Conservation (phyloP, 176 grass and related monocot genomes). For the Zizania latifolia region DNA sequence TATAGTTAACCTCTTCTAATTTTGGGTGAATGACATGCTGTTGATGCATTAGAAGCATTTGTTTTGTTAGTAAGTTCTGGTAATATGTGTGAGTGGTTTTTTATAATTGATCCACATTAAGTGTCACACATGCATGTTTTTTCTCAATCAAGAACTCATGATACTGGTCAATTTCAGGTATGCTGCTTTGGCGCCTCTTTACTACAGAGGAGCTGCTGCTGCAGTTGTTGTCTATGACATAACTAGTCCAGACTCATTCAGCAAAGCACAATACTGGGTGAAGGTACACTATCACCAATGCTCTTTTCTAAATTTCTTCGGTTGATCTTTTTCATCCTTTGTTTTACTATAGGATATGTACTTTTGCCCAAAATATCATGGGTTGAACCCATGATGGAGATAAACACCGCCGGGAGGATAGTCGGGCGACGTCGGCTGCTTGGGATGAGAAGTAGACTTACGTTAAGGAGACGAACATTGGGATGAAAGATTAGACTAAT, state of each 20-base stretch:
- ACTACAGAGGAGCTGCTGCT: slow-evolving; percentile 91
- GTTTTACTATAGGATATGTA: neutral
- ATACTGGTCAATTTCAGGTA: slow-evolving; percentile 47
- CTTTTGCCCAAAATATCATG: too few relatives aligned
- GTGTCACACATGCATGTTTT: neutral
- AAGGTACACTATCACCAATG: slow-evolving; percentile 49
- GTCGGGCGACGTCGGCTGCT: too few relatives aligned
- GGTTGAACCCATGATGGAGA: too few relatives aligned
- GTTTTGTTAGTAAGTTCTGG: too few relatives aligned
- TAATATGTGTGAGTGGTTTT: too few relatives aligned
- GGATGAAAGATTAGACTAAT: too few relatives aligned
- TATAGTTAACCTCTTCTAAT: neutral
- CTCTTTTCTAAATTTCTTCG: slow-evolving; percentile 5
- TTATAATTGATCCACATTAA: neutral
- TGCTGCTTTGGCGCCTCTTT: slow-evolving; percentile 91
- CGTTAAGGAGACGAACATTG: too few relatives aligned
- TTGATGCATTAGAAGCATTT: neutral
- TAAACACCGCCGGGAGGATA: too few relatives aligned
- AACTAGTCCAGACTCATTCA: slow-evolving; percentile 92
- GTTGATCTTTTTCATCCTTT: neutral
- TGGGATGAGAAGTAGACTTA: too few relatives aligned
- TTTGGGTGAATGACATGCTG: neutral
- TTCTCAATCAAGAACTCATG: neutral
- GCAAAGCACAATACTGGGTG: slow-evolving; percentile 96
- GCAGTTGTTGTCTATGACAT: slow-evolving; percentile 94